These are phyloP conservation scores for Talaromyces sp. DNA, from an alignment of 2,329 filamentous ascomycete genomes.

Conservation along the genomic window DNA sequence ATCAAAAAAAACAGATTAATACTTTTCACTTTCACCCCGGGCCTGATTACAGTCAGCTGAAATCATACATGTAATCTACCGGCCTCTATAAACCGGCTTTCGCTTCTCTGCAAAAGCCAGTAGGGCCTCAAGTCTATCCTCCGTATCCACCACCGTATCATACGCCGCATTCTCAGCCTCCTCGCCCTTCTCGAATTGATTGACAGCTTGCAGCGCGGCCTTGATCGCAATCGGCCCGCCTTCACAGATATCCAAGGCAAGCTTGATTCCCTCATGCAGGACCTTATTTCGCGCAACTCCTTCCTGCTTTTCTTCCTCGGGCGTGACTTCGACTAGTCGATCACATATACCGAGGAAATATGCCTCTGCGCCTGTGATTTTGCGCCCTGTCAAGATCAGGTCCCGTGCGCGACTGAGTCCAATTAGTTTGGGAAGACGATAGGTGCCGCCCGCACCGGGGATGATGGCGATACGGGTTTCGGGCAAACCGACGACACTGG, in stretches of 20 bases:
- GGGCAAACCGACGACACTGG: slow-evolving; percentile 74
- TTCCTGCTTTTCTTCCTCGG: slow-evolving; percentile 51
- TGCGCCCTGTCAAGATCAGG: slow-evolving; percentile 82
- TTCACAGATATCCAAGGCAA: slow-evolving; percentile 83
- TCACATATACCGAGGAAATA: slow-evolving; percentile 90
- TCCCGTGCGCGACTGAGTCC: slow-evolving; percentile 80
- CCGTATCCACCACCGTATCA: slow-evolving; percentile 72
- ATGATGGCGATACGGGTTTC: slow-evolving; percentile 93
- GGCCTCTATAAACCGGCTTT: slow-evolving; percentile 63
- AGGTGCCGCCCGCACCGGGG: slow-evolving; percentile 89
- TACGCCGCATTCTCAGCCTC: slow-evolving; percentile 85
- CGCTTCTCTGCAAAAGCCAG: slow-evolving; percentile 77
- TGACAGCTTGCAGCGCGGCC: slow-evolving; percentile 74
- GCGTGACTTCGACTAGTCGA: slow-evolving; percentile 75
- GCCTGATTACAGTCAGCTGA: too few species aligned
- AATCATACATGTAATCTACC: neutral
- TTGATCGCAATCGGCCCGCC: slow-evolving; percentile 80
- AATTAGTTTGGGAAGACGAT: slow-evolving; percentile 76
- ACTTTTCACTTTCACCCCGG: too few species aligned
- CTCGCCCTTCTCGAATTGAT: slow-evolving; percentile 61
- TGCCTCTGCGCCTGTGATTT: slow-evolving; percentile 76
- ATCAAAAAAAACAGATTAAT: too few species aligned
- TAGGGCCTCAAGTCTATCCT: slow-evolving; percentile 85
- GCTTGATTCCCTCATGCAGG: slow-evolving; percentile 68
- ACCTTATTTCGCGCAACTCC: slow-evolving; percentile 62